These are phyloP conservation scores for Xerocomellus intermedius DNA, from an alignment of 768 basidiomycete species.

Conservation along the genomic window DNA sequence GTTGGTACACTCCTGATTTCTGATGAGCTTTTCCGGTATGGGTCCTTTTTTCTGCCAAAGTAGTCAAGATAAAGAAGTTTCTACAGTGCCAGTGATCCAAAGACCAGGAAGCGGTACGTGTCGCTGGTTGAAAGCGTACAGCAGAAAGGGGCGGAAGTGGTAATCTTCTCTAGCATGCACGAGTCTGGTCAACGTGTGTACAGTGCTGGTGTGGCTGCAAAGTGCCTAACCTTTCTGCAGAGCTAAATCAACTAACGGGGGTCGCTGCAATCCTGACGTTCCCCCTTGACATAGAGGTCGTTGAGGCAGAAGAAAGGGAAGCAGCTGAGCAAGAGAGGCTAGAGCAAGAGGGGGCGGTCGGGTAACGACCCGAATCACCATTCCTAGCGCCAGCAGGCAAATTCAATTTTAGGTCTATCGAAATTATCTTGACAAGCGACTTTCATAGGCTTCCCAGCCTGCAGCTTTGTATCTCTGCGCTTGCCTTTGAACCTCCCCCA, in stretches of 20 bases:
- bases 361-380: background rate
- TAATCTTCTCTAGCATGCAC: constrained; percentile 99
- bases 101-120: constrained; percentile 80
- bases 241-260: constrained; percentile 94
- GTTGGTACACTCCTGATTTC: constrained; percentile 94
- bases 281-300: constrained; percentile 92
- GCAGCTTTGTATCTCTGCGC: constrained; percentile 82
- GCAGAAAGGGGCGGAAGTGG: constrained; percentile 85
- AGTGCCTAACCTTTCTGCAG: constrained; percentile 40
- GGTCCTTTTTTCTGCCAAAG: background rate
- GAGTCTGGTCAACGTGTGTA: constrained; percentile 94
- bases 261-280: constrained; percentile 95
- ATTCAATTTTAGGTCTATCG: background rate
- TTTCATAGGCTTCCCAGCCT: constrained; percentile 90
- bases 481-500: constrained; percentile 47
- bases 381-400: background rate
- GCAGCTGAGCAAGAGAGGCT: constrained; percentile 37
- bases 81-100: constrained; percentile 74
- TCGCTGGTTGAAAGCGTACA: constrained; percentile 85
- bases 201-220: background rate
- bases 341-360: constrained; percentile 6
- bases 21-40: constrained; percentile 88
- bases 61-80: background rate
- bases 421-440: constrained; percentile 37
- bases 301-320: constrained; percentile 88